A percentile compares a stretch with the other conserved stretches of the same genome.
These are phyloP conservation scores for Clitocybe nebularis DNA, from an alignment of 1,284 basidiomycete genomes.

Conservation along the genomic window DNA sequence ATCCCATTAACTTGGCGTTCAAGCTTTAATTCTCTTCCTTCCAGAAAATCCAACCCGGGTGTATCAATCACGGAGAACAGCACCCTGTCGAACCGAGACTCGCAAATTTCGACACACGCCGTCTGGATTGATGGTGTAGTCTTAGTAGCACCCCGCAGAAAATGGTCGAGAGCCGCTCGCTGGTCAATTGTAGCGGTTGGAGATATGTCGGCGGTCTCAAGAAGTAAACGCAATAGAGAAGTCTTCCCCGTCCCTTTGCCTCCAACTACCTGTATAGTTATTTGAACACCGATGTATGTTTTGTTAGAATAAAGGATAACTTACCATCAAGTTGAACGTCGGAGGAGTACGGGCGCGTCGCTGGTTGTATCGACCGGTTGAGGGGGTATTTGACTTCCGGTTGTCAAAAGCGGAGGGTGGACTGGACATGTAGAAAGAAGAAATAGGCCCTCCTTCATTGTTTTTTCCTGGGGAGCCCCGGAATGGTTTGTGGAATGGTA, in stretches of 20 bases:
- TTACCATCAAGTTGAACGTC: slow-evolving; percentile 81
- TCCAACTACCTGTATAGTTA: slow-evolving; percentile 58
- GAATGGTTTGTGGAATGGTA: slow-evolving; percentile 79
- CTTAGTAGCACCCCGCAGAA: slow-evolving; percentile 54
- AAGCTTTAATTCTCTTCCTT: slow-evolving; percentile 68
- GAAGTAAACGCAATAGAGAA: slow-evolving; percentile 61
- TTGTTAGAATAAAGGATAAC: slow-evolving; percentile 17
- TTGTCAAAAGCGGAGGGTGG: slow-evolving; percentile 60
- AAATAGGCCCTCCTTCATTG: slow-evolving; percentile 48
- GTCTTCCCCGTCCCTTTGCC: slow-evolving; percentile 79
- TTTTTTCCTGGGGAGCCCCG: slow-evolving; percentile 45
- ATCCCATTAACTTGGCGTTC: slow-evolving; percentile 70
- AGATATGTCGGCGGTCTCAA: slow-evolving; percentile 76
- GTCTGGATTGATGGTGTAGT: slow-evolving; percentile 59
- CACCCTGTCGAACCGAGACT: slow-evolving; percentile 72
- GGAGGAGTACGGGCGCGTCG: slow-evolving; percentile 62
- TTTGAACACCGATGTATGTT: slow-evolving; percentile 10
- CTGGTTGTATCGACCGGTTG: slow-evolving; percentile 48
- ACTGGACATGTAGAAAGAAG: slow-evolving; percentile 61
- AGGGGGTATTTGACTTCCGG: slow-evolving; percentile 27
- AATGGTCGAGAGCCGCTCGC: slow-evolving; percentile 53
- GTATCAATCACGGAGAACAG: slow-evolving; percentile 77
- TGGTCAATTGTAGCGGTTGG: slow-evolving; percentile 68
- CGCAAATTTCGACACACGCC: slow-evolving; percentile 72
- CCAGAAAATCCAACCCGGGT: slow-evolving; percentile 70